Percentiles rank a stretch among this genome's conserved stretches.
Evolutionary conservation across 768 basidiomycete species (phyloP).

Genomic region (Pisolithus tinctorius): DNA sequence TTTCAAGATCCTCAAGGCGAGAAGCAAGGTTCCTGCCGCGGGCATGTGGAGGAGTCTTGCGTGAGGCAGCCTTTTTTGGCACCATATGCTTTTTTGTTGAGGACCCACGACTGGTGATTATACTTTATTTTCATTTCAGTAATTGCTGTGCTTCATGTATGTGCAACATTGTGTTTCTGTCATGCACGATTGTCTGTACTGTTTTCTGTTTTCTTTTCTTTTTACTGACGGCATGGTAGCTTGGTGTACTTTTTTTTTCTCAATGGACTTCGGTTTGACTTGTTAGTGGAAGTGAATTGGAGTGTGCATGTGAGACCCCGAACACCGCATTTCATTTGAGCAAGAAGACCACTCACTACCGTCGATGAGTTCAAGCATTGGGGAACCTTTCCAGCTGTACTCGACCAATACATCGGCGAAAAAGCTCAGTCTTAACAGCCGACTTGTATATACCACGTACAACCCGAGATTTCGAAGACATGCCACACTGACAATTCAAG

Average conservation of each 20-base stretch:
- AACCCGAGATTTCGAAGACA: conserved; percentile 38
- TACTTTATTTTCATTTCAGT: conserved; percentile 24
- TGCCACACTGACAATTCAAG: conserved; percentile 63
- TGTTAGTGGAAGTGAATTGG: neutral
- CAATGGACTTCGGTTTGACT: neutral
- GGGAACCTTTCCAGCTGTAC: conserved; percentile 27
- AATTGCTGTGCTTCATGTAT: conserved; percentile 25
- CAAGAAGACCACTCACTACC: conserved; percentile 9
- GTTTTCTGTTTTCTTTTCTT: neutral
- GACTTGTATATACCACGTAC: conserved; percentile 15
- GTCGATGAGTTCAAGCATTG: conserved; percentile 23
- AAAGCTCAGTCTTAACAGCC: neutral
- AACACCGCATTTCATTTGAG: conserved; percentile 15
- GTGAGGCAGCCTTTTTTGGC: conserved; percentile 14
- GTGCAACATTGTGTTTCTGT: neutral
- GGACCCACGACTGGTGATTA: conserved; percentile 1
- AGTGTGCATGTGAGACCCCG: neutral
- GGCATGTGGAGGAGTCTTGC: conserved; percentile 84
- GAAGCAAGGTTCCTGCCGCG: conserved; percentile 58
- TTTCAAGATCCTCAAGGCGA: conserved; percentile 61
- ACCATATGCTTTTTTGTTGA: neutral
- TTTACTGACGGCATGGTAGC: neutral
- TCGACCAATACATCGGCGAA: conserved; percentile 15
- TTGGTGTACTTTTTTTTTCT: neutral
- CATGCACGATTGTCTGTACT: neutral